Conservation (phyloP, 106 monocot genomes). For the Cymbidium sinense region DNA sequence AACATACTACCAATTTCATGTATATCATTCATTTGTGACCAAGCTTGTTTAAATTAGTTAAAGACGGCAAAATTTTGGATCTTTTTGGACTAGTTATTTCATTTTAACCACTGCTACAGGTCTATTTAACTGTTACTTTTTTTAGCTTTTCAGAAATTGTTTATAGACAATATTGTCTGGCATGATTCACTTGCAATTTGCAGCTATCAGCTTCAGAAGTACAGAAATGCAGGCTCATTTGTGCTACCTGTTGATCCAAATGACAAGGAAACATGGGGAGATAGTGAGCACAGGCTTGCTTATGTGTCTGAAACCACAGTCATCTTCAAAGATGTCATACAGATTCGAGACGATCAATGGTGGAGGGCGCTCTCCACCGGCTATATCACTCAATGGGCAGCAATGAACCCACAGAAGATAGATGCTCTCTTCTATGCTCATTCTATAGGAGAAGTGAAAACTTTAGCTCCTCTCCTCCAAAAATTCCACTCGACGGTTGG, state of each 20-base stretch:
- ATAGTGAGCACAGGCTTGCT: constrained; percentile 98
- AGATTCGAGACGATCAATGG: constrained; percentile 96
- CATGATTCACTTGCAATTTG: constrained; percentile 4
- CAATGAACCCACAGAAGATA: constrained; percentile 91
- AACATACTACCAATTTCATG: not conserved
- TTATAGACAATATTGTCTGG: not conserved
- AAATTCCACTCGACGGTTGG: constrained; percentile 64
- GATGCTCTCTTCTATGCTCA: constrained; percentile 96
- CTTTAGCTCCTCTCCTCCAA: constrained; percentile 75
- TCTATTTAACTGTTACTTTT: not conserved
- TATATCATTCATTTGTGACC: not conserved
- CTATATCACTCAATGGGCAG: constrained; percentile 93
- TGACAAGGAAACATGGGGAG: constrained; percentile 97
- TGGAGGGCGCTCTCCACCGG: constrained; percentile 83
- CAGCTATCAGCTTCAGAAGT: constrained; percentile 98
- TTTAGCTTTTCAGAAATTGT: not conserved
- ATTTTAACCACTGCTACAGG: too few species aligned
- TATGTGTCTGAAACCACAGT: constrained; percentile 95
- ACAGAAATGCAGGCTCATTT: constrained; percentile 85
- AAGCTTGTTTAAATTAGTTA: not conserved
- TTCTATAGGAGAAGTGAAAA: constrained; percentile 56
- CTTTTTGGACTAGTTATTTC: too few species aligned
- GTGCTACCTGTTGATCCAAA: constrained; percentile 84
- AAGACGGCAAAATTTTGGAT: too few species aligned
- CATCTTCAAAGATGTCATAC: constrained; percentile 89